phyloP scores from a whole-genome alignment of 768 basidiomycete species.

The Boletus rubescentipes region DNA sequence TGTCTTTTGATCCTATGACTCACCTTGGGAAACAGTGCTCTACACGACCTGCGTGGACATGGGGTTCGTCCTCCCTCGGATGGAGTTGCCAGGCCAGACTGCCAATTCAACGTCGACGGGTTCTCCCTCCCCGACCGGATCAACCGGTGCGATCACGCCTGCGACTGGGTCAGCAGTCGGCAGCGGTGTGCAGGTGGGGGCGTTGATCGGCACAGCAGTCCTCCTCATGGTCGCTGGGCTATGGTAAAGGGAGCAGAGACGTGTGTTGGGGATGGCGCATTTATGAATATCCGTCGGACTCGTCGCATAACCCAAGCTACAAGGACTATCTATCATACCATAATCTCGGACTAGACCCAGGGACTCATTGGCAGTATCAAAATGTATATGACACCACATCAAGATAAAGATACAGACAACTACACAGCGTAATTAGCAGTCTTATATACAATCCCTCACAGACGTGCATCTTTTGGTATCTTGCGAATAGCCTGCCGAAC shows the following conservation, averaged over 20 bases:
- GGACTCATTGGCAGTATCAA: background rate
- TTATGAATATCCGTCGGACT: background rate
- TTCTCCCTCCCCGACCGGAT: background rate
- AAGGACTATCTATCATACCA: conserved; percentile 11
- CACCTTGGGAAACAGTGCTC: conserved; percentile 13
- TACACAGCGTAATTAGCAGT: background rate
- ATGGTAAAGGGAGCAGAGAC: conserved; percentile 7
- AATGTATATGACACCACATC: conserved; percentile 10
- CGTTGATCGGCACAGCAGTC: conserved; percentile 1
- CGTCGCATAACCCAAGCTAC: background rate
- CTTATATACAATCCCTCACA: conserved; percentile 30
- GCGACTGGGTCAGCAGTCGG: conserved; percentile 2
- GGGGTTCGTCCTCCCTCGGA: conserved; percentile 24
- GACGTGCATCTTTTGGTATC: conserved; percentile 53
- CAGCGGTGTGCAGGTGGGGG: background rate
- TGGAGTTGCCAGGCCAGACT: conserved; percentile 29
- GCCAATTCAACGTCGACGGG: conserved; percentile 11
- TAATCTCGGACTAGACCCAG: conserved; percentile 5
- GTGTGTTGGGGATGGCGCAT: background rate
- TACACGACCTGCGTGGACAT: conserved; percentile 26
- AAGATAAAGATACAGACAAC: background rate
- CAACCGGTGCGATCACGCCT: background rate
- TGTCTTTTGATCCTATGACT: too few relatives aligned
- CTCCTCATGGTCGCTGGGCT: conserved; percentile 8
- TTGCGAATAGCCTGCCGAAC: conserved; percentile 72